Base-by-base conservation (phyloP, 768 basidiomycete genomes). In the Pleurotus sapidus region DNA sequence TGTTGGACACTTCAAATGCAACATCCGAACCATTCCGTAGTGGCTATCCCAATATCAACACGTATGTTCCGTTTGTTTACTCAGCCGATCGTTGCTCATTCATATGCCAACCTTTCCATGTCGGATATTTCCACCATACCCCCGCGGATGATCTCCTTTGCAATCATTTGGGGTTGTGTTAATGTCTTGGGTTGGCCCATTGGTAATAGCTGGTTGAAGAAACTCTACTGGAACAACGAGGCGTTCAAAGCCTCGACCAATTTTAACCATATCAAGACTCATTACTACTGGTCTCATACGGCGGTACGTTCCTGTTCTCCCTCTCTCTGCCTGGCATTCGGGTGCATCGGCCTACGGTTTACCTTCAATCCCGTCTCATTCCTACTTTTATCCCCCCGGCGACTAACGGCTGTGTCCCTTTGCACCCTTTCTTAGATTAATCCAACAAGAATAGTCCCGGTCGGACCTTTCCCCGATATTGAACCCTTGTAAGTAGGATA, bases 1-100 rank as follows among this genome's bases (percentile, higher is more conserved):
- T 71, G 81, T 89, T 47, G 84, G 88, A 0, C 92, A 94, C 68
- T 98, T 98, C 82, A 98, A 98, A 64, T 95, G 93, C 75, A 95
- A 96, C 77, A 68, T 93, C 61, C 85, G 88, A 27, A 86, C 82
- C 43, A 91, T 97, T 67, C 91, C 91, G 95, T 20, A 76, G 86
- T 65, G 90, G 90, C 5, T 98, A 95, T 71, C 95, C 95, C 17
- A 81, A 85, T 48, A 82, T 97, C 49, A 82, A 98, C 73, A 67
- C 68, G 84, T 82, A 55, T 46, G 79, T 72, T n/a, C 48, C 25
- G 18, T 37, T 24, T 23, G 40, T 8, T 9, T 11, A 39, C 47
- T 37, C 49, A 30, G 3, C 11, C 30, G 30, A 2, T 34, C 9
- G 30, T 34, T 34, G 30, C 30, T 34, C 8, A 34, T 34, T 34